A percentile compares a stretch with the other conserved stretches of the same genome.
Conservation (phyloP, 805 yeast species). For the Zygotorulaspora sp. region DNA sequence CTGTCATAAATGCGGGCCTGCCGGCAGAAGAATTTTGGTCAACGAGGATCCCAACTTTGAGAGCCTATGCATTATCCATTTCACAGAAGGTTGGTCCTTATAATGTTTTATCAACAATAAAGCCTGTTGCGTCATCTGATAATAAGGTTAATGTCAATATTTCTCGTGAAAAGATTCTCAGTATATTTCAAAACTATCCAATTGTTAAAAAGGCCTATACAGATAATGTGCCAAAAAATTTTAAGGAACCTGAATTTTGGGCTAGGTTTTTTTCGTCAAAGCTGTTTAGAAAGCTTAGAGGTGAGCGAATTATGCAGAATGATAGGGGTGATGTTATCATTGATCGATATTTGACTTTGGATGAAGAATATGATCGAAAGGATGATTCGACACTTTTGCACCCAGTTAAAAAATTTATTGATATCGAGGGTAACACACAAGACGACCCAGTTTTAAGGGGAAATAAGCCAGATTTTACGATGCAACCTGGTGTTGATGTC, state of each 20-base stretch:
- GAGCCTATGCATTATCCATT: slow-evolving; percentile 81
- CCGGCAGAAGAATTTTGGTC: slow-evolving; percentile 86
- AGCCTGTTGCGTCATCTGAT: slow-evolving; percentile 88
- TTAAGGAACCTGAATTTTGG: slow-evolving; percentile 93
- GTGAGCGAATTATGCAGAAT: slow-evolving; percentile 72
- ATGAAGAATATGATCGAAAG: slow-evolving; percentile 51
- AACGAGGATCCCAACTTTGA: slow-evolving; percentile 66
- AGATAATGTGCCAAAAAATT: slow-evolving; percentile 78
- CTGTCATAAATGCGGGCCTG: slow-evolving; percentile 73
- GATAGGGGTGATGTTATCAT: slow-evolving; percentile 80
- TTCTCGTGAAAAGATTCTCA: slow-evolving; percentile 83
- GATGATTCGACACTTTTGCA: slow-evolving; percentile 41
- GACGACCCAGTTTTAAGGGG: slow-evolving; percentile 76
- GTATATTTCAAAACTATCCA: slow-evolving; percentile 89
- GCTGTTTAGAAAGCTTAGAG: slow-evolving; percentile 79
- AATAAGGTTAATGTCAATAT: slow-evolving; percentile 91
- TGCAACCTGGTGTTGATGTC: slow-evolving; percentile 53
- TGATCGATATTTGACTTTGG: slow-evolving; percentile 75
- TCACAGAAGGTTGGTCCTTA: slow-evolving; percentile 90
- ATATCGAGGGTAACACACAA: slow-evolving; percentile 72
- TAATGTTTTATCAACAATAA: slow-evolving; percentile 87
- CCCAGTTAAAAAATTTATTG: slow-evolving; percentile 65
- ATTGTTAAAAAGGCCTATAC: slow-evolving; percentile 82
- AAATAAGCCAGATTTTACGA: slow-evolving; percentile 82
- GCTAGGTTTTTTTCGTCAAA: slow-evolving; percentile 90